Conservation (phyloP, 176 grass and related monocot genomes). For the Tillandsia fasciculata region DNA sequence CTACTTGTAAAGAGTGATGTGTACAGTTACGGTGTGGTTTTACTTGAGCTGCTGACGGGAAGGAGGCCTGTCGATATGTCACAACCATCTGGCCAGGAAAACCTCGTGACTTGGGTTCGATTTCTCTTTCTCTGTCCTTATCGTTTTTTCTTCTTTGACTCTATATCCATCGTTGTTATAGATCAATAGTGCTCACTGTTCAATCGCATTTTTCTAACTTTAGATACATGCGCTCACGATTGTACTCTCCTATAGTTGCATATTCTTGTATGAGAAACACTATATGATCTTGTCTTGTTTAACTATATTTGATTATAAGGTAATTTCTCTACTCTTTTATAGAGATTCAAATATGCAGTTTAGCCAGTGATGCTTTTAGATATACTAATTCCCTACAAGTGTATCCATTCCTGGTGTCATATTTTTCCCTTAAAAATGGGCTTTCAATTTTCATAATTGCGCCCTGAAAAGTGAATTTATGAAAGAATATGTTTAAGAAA, state of each 20-base stretch:
- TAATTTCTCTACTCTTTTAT: not conserved
- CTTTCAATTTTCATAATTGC: too few relatives aligned
- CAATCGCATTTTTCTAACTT: not conserved
- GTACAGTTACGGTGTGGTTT: slow-evolving; percentile 98
- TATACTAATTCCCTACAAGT: too few relatives aligned
- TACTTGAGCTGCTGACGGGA: slow-evolving; percentile 89
- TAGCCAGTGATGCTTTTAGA: too few relatives aligned
- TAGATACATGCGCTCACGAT: not conserved
- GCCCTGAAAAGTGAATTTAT: too few relatives aligned
- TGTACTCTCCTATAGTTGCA: not conserved
- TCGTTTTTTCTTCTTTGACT: not conserved
- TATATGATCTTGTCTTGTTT: not conserved
- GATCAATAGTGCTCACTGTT: not conserved
- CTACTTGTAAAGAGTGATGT: slow-evolving; percentile 98
- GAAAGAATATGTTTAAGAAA: too few relatives aligned
- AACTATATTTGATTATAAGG: too few relatives aligned
- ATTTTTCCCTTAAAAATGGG: too few relatives aligned
- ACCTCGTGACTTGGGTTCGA: slow-evolving; percentile 91
- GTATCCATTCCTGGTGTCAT: too few relatives aligned
- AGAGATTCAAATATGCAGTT: too few relatives aligned
- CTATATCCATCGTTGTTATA: not conserved
- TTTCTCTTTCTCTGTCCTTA: slow-evolving; percentile 30
- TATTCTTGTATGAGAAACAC: not conserved
- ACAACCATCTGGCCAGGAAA: slow-evolving; percentile 93
- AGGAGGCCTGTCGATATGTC: slow-evolving; percentile 90